phyloP scores from a whole-genome alignment of 2,329 filamentous ascomycete genomes.

The Pseudogymnoascus pannorum region DNA sequence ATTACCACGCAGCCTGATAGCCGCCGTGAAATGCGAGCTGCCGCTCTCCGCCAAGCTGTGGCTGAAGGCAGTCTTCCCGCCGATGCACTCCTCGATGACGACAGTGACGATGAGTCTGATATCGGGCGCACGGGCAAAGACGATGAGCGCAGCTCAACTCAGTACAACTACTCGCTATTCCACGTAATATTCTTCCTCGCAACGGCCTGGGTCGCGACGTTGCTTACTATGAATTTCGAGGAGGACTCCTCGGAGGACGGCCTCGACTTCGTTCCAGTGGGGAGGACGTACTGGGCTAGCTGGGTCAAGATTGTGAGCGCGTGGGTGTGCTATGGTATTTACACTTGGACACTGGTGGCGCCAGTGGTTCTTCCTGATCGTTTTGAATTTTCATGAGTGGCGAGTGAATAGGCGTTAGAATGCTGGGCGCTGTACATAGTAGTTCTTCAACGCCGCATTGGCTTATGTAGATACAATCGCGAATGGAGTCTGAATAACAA shows the following conservation, averaged over 20 bases:
- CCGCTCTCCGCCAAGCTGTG: constrained; percentile 83
- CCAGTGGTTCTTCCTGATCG: constrained; percentile 79
- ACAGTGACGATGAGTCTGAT: constrained; percentile 57
- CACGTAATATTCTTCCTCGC: constrained; percentile 97
- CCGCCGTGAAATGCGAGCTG: constrained; percentile 85
- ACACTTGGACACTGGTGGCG: constrained; percentile 85
- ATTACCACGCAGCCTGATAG: constrained; percentile 74
- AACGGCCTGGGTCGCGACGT: constrained; percentile 89
- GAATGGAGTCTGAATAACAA: background rate
- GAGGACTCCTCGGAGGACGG: constrained; percentile 55
- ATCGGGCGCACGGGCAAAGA: constrained; percentile 60
- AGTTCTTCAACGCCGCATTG: background rate
- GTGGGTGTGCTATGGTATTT: constrained; percentile 94
- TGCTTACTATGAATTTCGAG: constrained; percentile 74
- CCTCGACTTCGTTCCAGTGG: constrained; percentile 85
- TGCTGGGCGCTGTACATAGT: constrained; percentile 5
- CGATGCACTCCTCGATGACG: constrained; percentile 70
- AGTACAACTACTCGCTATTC: constrained; percentile 95
- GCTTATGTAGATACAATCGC: background rate
- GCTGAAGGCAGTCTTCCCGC: constrained; percentile 89
- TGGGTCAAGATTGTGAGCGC: constrained; percentile 99
- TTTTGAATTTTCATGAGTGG: constrained; percentile 54
- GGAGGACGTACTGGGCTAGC: constrained; percentile 91
- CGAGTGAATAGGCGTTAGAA: background rate
- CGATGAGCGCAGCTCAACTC: constrained; percentile 80